Evolutionary conservation across 2,329 filamentous ascomycete genomes (phyloP).

Genomic region (Pseudogymnoascus sp.): DNA sequence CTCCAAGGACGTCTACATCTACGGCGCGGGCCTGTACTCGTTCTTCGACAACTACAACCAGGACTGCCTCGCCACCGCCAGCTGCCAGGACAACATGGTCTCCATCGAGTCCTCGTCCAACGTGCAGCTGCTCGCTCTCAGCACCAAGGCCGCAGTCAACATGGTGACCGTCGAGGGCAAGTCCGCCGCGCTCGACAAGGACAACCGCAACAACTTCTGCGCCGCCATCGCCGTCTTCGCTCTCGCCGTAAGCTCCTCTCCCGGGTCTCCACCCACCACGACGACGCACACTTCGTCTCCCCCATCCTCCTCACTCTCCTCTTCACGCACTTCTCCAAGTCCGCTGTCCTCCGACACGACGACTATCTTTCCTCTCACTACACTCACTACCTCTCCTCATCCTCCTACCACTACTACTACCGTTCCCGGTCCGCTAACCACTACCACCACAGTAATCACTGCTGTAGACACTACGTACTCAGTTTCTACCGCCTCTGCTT

Average conservation of each 20-base stretch:
- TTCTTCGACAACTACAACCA: slow-evolving; percentile 80
- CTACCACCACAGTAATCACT: neutral
- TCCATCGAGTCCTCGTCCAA: slow-evolving; percentile 55
- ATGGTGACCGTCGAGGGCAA: slow-evolving; percentile 60
- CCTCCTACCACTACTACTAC: neutral
- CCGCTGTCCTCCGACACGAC: neutral
- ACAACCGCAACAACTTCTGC: slow-evolving; percentile 60
- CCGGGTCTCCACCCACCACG: neutral
- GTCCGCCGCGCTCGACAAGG: slow-evolving; percentile 44
- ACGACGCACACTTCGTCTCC: neutral
- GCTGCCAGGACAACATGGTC: slow-evolving; percentile 73
- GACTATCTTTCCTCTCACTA: neutral
- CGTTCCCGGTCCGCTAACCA: neutral
- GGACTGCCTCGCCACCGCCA: slow-evolving; percentile 56
- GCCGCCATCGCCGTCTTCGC: slow-evolving; percentile 49
- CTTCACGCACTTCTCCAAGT: neutral
- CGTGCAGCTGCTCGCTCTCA: slow-evolving; percentile 59
- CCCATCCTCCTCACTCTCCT: neutral
- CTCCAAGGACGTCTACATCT: slow-evolving; percentile 59
- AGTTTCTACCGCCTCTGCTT: neutral
- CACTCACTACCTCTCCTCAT: neutral
- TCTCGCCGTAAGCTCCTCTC: slow-evolving; percentile 7
- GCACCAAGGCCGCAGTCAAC: slow-evolving; percentile 66
- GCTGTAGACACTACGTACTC: neutral
- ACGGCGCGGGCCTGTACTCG: slow-evolving; percentile 68